Evolutionary conservation across 2,329 filamentous ascomycete species (phyloP).

Genomic region (Fusarium sp.): DNA sequence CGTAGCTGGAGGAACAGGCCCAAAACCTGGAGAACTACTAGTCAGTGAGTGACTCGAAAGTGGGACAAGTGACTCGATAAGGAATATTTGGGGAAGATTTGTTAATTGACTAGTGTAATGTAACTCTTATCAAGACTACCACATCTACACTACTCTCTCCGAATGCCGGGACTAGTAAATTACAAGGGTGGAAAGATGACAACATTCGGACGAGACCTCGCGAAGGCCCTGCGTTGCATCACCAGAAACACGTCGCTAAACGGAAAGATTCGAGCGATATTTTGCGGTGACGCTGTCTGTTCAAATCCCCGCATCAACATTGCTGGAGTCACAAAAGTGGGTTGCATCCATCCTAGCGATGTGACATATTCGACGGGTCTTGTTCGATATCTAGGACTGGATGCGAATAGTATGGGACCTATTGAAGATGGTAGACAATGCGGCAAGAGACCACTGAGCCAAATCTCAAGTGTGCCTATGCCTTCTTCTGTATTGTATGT

Average conservation of each 20-base stretch:
- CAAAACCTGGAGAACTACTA: constrained; percentile 16
- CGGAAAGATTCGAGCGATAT: no score
- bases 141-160: neutral
- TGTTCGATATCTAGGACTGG: neutral
- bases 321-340: constrained; percentile 21
- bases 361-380: neutral
- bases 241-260: neutral
- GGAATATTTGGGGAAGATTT: neutral
- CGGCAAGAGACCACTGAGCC: constrained; percentile 13
- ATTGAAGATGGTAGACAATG: constrained; percentile 5
- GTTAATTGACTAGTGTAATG: neutral
- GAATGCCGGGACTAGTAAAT: neutral
- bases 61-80: constrained; percentile 24
- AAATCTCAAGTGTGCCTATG: constrained; percentile 7
- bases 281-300: neutral
- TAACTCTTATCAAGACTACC: neutral
- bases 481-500: constrained; percentile 19
- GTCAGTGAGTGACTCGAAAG: constrained; percentile 13
- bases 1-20: neutral
- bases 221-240: neutral
- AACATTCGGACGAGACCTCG: no score
- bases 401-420: neutral
- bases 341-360: constrained; percentile 14
- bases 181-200: no score
- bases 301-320: constrained; percentile 21